Base-by-base conservation (phyloP, 345 rosid species). In the Xanthoceras sorbifolium region DNA sequence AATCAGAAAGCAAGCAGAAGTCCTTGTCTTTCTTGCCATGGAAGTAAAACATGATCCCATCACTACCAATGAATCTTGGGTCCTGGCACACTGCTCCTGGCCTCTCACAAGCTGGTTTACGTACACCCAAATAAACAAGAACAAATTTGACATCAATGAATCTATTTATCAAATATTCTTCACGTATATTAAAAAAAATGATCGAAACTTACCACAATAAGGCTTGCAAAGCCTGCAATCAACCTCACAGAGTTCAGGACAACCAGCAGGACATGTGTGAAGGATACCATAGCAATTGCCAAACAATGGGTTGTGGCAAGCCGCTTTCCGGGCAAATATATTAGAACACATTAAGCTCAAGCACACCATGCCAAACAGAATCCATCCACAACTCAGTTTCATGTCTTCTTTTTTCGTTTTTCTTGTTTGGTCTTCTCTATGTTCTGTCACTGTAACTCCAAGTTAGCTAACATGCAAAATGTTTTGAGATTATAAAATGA, bases 1-100 rank as follows among this genome's bases (percentile, higher is more conserved):
- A 54, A 79, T 82, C 85, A 3, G 82, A 66, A 14, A 75, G 78
- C 38, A 82, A 44, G 28, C 82, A 78, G 55, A 82, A 82, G 67
- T 82, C 80, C 38, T 63, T 54, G 52, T 79, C 79, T 76, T 59
- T 82, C 74, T 78, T 44, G 34, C 82, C 82, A 10, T 82, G 82
- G 76, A 82, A 82, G 77, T 78, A 82, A 67, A 82, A 82, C 70
- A 57, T 78, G 70, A 78, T 52, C 23, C 85, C 85, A 9, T 78
- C 82, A 18, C 82, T 79, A 8, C 82, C 82, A 5, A 78, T 38
- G 77, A 82, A 82, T 36, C 82, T 73, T 3, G 82, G 85, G n/a
- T 75, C 79, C 34, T 75, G 79, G 70, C 85, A 78, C 60, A 79
- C 82, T 1, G 81, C 75, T 69, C 65, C 75, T 14, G 60, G 81